These are phyloP conservation scores for Trichomonascaceae sp. DNA, from an alignment of 1,139 yeast species.

Conservation along the genomic window DNA sequence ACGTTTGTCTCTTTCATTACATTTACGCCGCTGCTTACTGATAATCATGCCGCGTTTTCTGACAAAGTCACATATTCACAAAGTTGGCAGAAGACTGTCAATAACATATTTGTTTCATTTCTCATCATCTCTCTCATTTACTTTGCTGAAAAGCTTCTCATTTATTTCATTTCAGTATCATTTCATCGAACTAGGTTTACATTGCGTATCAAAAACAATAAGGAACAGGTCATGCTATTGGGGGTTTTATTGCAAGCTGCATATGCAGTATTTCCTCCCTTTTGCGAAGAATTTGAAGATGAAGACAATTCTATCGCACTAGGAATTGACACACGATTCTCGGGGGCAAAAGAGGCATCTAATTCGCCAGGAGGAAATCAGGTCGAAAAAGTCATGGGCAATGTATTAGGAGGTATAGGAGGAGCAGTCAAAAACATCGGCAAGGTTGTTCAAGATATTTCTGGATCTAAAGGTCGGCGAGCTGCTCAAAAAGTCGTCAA, in stretches of 20 bases:
- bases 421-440: slow-evolving; percentile 29
- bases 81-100: slow-evolving; percentile 34
- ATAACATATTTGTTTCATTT: slow-evolving; percentile 35
- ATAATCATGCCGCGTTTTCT: slow-evolving; percentile 27
- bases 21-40: slow-evolving; percentile 35
- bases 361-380: slow-evolving; percentile 15
- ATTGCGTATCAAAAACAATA: slow-evolving; percentile 34
- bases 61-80: slow-evolving; percentile 24
- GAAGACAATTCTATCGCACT: slow-evolving; percentile 32
- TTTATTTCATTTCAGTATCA: slow-evolving; percentile 37
- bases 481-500: slow-evolving; percentile 29
- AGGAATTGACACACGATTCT: slow-evolving; percentile 15
- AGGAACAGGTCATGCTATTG: slow-evolving; percentile 30
- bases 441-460: slow-evolving; percentile 28
- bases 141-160: slow-evolving; percentile 33
- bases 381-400: slow-evolving; percentile 26
- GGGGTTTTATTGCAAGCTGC: slow-evolving; percentile 33
- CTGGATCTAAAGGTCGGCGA: slow-evolving; percentile 13
- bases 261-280: slow-evolving; percentile 34
- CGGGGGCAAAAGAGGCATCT: slow-evolving; percentile 11
- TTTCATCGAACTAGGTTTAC: slow-evolving; percentile 40
- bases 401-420: slow-evolving; percentile 29
- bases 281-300: slow-evolving; percentile 33
- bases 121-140: slow-evolving; percentile 34
- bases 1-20: slow-evolving; percentile 33